Base-by-base conservation (phyloP, 164 flowering plant genomes). In the Liriodendron chinense region DNA sequence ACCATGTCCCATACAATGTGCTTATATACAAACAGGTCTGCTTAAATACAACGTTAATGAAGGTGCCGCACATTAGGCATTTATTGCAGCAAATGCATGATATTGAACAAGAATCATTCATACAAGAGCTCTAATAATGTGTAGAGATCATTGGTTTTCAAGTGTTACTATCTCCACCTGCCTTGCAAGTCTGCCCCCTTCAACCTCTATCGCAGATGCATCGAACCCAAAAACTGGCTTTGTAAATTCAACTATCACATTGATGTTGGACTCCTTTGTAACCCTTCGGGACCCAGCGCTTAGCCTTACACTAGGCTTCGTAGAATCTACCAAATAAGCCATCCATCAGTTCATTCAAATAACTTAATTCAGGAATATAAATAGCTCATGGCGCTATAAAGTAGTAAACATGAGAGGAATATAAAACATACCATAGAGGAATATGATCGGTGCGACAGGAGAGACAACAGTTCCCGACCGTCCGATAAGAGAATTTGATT, bases 171-270 rank as follows among this genome's bases (percentile, higher is more conserved):
- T 23, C 24, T 65, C 84, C 89, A 87, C 92, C 89, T 89, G 88
- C 93, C 93, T 89, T 85, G 79, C 78, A 71, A 89, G 70, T 78
- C 77, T 86, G 26, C 93, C 93, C 34, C 88, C 89, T 74, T 65
- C 63, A 70, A 86, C 86, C 74, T 80, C 76, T 74, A 89, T 67
- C 70, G 68, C 78, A 61, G 88, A 81, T 68, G 86, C 71, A 69
- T 85, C 80, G 77, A 88, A 89, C 48, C 87, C 91, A 76, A 86
- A 89, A 59, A 88, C 89, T 22, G 90, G 90, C 77, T 88, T 81
- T 73, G 89, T 82, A 64, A 89, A 88, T 82, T 89, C 89, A 68
- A 78, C 85, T 9, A 88, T 72, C 71, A 86, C 84, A 70, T 83
- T 75, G 75, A 89, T 78, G 71, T 73, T 74, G 28, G 81, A 47